A percentile compares a stretch with the other conserved stretches of the same genome.
phyloP scores from a whole-genome alignment of 441 rosid genomes.

The Adansonia madagascariensis region DNA sequence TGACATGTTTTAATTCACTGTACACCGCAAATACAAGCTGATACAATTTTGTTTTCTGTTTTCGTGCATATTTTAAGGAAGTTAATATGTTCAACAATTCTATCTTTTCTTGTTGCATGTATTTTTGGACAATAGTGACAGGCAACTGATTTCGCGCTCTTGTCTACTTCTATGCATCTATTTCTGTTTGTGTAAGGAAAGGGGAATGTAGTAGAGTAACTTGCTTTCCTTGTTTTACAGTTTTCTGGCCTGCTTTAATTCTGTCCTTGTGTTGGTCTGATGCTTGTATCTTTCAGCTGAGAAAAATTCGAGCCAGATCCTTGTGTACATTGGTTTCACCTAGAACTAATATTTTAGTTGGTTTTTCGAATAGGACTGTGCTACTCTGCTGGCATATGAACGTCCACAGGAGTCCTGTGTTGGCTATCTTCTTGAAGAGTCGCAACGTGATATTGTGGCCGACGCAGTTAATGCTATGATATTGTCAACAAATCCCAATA shows the following conservation, averaged over 20 bases:
- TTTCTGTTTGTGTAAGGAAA: neutral
- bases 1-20: neutral
- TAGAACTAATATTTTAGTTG: constrained; percentile 16
- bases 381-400: constrained; percentile 79
- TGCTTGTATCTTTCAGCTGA: neutral
- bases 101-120: neutral
- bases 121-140: neutral
- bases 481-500: constrained; percentile 65
- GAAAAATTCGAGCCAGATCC: constrained; percentile 4
- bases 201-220: neutral
- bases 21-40: neutral
- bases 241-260: neutral
- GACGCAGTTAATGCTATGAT: constrained; percentile 82
- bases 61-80: constrained; percentile 5
- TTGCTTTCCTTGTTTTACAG: constrained; percentile 1
- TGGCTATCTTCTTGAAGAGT: constrained; percentile 72
- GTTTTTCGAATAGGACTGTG: constrained; percentile 61
- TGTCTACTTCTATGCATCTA: neutral
- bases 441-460: constrained; percentile 82
- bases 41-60: neutral
- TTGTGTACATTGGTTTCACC: neutral
- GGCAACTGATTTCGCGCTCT: neutral
- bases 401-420: constrained; percentile 66
- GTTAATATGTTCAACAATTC: neutral
- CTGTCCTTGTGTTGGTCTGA: neutral